Conservation (phyloP, 306 rosid species). For the Vicia villosa region DNA sequence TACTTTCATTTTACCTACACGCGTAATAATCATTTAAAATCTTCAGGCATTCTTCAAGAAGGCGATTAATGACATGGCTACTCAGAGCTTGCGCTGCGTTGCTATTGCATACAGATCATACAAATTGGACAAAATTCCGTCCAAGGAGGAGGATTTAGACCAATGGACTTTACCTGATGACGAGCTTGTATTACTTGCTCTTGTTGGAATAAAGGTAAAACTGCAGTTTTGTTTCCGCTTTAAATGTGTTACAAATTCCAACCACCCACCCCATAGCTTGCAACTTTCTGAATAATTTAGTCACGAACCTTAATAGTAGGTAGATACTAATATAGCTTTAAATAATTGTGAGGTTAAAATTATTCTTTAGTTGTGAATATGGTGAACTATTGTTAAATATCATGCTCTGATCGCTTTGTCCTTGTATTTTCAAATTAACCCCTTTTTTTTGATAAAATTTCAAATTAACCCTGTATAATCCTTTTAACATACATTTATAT, state of each 20-base stretch:
- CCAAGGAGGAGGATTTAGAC: slow-evolving; percentile 59
- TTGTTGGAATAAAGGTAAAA: slow-evolving; percentile 93
- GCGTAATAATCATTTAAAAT: slow-evolving; percentile 4
- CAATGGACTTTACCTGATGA: slow-evolving; percentile 89
- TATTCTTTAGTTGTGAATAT: slow-evolving; percentile 6
- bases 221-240: not conserved
- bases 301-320: not conserved
- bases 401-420: slow-evolving; percentile 7
- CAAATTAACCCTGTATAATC: slow-evolving; percentile 14
- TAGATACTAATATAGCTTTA: not conserved
- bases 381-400: not conserved
- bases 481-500: slow-evolving; percentile 20
- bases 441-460: not conserved
- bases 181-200: slow-evolving; percentile 82
- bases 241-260: not conserved
- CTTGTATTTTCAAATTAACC: slow-evolving; percentile 13
- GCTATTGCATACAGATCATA: slow-evolving; percentile 85
- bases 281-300: slow-evolving; percentile 1
- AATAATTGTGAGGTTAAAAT: not conserved
- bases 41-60: slow-evolving; percentile 63
- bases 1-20: not conserved
- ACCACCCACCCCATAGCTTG: not conserved
- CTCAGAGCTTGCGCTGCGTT: slow-evolving; percentile 87
- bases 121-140: slow-evolving; percentile 69
- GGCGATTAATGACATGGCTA: slow-evolving; percentile 84